Evolutionary conservation across 2,329 filamentous ascomycete genomes (phyloP).

Genomic region (Sporothrix inflata): DNA sequence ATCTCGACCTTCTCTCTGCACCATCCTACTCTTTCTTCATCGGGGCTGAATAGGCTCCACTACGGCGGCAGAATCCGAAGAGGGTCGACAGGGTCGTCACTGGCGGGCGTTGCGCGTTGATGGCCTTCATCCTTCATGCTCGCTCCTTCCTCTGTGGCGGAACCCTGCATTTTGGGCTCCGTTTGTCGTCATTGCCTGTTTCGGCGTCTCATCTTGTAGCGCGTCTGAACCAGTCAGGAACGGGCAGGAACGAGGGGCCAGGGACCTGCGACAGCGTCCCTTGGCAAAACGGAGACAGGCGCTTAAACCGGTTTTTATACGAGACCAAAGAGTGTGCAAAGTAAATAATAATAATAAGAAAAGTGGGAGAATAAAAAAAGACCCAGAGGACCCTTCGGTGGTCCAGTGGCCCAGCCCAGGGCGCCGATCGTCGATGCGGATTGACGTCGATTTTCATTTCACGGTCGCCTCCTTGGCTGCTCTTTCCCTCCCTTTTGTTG

Average conservation of each 20-base stretch:
- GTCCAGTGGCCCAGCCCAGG: background rate
- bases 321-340: background rate
- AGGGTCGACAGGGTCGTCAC: background rate
- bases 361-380: background rate
- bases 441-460: constrained; percentile 20
- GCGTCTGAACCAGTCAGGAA: constrained; percentile 21
- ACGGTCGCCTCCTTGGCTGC: background rate
- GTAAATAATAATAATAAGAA: background rate
- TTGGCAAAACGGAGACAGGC: constrained; percentile 7
- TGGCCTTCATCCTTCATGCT: background rate
- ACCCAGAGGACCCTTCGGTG: no score
- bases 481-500: background rate
- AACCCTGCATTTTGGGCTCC: background rate
- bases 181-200: constrained; percentile 23
- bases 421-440: constrained; percentile 7
- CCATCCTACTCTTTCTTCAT: background rate
- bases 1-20: background rate
- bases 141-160: background rate
- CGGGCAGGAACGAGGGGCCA: constrained; percentile 18
- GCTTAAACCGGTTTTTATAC: constrained; percentile 21
- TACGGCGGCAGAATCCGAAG: background rate
- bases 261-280: constrained; percentile 2
- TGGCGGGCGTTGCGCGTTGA: background rate
- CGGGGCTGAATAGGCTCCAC: background rate
- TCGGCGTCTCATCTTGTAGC: constrained; percentile 23